Base-by-base conservation (phyloP, 2,329 filamentous ascomycete species). In the Colletotrichum gloeosporioides region DNA sequence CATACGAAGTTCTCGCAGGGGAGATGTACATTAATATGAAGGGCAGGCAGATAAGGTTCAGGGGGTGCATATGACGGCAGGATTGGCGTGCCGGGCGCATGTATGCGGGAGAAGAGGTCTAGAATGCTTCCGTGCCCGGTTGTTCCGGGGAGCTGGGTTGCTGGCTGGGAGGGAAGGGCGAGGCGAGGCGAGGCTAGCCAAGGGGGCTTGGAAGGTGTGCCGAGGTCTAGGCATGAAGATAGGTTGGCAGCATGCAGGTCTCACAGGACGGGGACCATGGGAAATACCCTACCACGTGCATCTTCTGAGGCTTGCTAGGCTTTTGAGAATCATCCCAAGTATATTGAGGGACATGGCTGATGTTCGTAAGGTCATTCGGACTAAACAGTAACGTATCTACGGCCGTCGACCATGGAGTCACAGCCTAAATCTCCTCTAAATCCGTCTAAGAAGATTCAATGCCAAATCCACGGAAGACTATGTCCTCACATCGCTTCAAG, bases 401-500 rank as follows among this genome's bases (percentile, higher is more conserved):
- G 10, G 6, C n/a, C 2, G 18, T 2, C 3, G 10, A 22, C 9
- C n/a, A 13, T 22, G 2, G 10, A 22, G 10, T 22, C 39, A 5
- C 39, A 49, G 39, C 39, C 39, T 49, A 0, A 2, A 2, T 49
- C 39, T 49, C 39, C 39, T 49, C 18, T n/a, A n/a, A 12, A 49
- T 6, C 39, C 0, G 18, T 49, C n/a, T 53, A 68, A 57, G 32
- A 59, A n/a, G 16, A 27, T 6, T 12, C 49, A 27, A 70, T 13
- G 12, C 27, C 34, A 4, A 76, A 73, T 6, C 70, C 73, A 9
- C 34, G 49, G n/a, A 69, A 62, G 4, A 76, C 73, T 3, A 73
- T 29, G 5, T 65, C 64, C 64, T 69, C 34, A 13, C 73, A 82
- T 3, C 79, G 68, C n/a, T 78, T 62, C 36, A 83, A n/a, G 59